Base-by-base conservation (phyloP, 352 stramenopile genomes). In the Pythium rishiriense region DNA sequence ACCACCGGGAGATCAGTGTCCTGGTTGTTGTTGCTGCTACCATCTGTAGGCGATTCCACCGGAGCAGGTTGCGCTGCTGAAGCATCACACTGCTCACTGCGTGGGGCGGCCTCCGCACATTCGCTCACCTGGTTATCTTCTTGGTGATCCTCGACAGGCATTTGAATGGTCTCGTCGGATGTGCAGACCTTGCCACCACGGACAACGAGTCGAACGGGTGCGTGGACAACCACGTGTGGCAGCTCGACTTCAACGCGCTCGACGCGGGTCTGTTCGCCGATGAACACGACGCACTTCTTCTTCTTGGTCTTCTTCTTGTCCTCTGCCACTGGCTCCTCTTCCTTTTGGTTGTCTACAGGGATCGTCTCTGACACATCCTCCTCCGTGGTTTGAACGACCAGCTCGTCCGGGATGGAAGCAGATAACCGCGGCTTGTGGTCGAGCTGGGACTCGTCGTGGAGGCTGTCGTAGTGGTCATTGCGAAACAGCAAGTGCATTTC, bases 401-500 rank as follows among this genome's bases (percentile, higher is more conserved):
- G 28, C 0, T 67, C 50, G 3, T 50, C 35, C 6, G 60, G 28
- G 8, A 58, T 33, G 8, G 28, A 60, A 17, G 50, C 50, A 2
- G 59, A 66, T 25, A 66, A 41, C 41, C 59, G 59, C 12, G 59
- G 49, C 41, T 59, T 58, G 0, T 41, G 31, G 29, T 66, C 50
- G 39, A 60, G 39, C 28, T 66, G 49, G 24, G 60, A 29, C 45
- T 68, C 53, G 22, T 63, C 53, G n/a, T 68, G 82, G 29, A 94
- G 74, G 45, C 86, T 94, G 69, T 94, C 86, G 61, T 92, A 93
- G 71, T 94, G 86, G 49, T 94, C 84, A 39, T 76, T 85, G n/a
- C 78, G 82, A 47, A 88, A 91, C 14, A 79, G 73, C 21, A 88
- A 62, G 57, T 91, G 75, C 28, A 87, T 62, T 26, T 90, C 62